phyloP scores from a whole-genome alignment of 176 grass and related monocot species.

The Oryza nivara region DNA sequence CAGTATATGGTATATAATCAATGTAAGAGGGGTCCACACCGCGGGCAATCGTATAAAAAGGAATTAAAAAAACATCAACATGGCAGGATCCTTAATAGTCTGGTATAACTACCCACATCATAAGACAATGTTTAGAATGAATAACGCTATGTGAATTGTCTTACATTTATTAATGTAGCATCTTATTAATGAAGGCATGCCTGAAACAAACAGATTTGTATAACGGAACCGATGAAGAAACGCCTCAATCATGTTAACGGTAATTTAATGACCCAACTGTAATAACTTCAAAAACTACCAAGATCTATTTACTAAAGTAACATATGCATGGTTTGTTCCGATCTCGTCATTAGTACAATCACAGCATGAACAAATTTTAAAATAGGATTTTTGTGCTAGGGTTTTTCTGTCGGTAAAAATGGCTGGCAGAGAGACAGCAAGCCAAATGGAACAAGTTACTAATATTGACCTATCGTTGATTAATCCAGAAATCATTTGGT shows the following conservation, averaged over 20 bases:
- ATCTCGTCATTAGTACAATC: neutral
- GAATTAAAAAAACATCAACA: conserved; percentile 3
- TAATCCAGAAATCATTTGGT: neutral
- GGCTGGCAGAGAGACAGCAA: neutral
- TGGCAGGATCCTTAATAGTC: neutral
- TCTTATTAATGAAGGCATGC: neutral
- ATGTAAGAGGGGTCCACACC: conserved; percentile 15
- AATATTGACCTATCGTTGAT: neutral
- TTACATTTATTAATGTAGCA: conserved; percentile 28
- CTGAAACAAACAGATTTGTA: neutral
- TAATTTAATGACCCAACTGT: neutral
- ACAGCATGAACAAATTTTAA: neutral
- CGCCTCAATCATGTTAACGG: neutral
- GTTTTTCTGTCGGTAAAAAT: neutral
- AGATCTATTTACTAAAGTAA: neutral
- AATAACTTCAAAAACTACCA: neutral
- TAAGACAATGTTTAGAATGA: conserved; percentile 1
- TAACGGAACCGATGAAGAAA: neutral
- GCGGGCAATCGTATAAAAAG: conserved; percentile 15
- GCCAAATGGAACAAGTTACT: neutral
- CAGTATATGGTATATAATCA: conserved; percentile 35
- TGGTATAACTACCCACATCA: conserved; percentile 4
- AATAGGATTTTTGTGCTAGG: neutral
- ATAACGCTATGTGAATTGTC: neutral
- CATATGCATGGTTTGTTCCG: neutral